A percentile compares a stretch with the other conserved stretches of the same genome.
phyloP scores from a whole-genome alignment of 371 early-diverging fungal species.

The Rhizopus sp. region DNA sequence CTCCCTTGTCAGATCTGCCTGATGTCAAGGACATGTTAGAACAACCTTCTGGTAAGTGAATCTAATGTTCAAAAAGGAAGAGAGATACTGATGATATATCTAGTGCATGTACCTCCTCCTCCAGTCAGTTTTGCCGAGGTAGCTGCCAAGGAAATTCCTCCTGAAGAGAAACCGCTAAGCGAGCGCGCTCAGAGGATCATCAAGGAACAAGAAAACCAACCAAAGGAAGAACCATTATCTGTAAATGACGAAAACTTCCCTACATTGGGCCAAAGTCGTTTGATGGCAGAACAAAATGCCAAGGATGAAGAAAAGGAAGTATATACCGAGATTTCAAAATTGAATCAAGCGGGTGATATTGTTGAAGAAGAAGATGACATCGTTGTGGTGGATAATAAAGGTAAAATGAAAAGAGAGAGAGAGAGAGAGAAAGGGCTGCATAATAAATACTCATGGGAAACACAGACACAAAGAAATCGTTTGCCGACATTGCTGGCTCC shows the following conservation, averaged over 20 bases:
- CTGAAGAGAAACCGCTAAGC: conserved; percentile 24
- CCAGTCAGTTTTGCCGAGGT: conserved; percentile 43
- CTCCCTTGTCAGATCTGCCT: conserved; percentile 33
- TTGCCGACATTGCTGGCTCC: conserved; percentile 38
- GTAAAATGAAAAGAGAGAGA: not conserved
- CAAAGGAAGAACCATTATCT: conserved; percentile 12
- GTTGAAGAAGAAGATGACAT: conserved; percentile 8
- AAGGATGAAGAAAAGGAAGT: conserved; percentile 25
- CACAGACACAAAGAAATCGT: conserved; percentile 20
- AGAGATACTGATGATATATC: not conserved
- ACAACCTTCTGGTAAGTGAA: conserved; percentile 24
- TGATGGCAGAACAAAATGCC: conserved; percentile 32
- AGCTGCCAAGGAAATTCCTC: conserved; percentile 38
- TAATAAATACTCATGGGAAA: conserved; percentile 9
- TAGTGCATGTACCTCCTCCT: conserved; percentile 39
- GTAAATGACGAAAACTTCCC: conserved; percentile 42
- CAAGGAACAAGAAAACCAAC: conserved; percentile 15
- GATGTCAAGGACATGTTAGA: conserved; percentile 48
- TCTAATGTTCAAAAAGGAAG: not conserved
- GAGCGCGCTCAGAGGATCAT: conserved; percentile 20
- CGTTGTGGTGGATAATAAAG: conserved; percentile 1
- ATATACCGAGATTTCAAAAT: conserved; percentile 33
- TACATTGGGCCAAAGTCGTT: conserved; percentile 32
- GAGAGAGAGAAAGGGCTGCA: not conserved
- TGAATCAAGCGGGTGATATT: conserved; percentile 21